phyloP scores from a whole-genome alignment of 1,139 yeast species.

The Protomyces pachydermus region DNA sequence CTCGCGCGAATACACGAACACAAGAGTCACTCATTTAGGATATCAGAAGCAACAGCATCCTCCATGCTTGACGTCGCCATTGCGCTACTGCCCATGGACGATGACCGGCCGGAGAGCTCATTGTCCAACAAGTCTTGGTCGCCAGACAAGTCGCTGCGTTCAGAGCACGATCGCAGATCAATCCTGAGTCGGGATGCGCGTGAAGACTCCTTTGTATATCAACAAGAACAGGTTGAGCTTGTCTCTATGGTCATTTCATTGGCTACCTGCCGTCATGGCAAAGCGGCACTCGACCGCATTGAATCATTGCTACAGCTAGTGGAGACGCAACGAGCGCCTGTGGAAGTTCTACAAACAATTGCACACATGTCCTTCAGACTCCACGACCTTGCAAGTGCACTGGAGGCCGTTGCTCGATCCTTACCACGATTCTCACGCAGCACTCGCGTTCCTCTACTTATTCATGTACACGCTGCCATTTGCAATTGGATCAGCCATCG shows the following conservation, averaged over 20 bases:
- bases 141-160: neutral
- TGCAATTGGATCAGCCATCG: neutral
- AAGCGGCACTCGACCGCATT: neutral
- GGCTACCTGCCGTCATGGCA: neutral
- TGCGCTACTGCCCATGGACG: neutral
- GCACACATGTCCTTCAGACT: neutral
- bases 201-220: neutral
- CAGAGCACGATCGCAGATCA: neutral
- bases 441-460: neutral
- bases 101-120: neutral
- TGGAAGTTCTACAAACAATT: neutral
- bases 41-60: neutral
- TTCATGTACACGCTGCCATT: neutral
- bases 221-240: neutral
- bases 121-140: neutral
- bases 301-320: neutral
- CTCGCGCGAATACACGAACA: neutral
- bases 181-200: neutral
- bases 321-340: neutral
- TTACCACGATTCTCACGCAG: neutral
- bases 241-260: neutral
- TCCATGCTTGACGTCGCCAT: neutral
- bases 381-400: neutral
- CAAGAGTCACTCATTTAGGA: neutral
- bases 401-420: neutral